Evolutionary conservation across 352 stramenopile species (phyloP), one percentile per base, ranked within the genome.

Genomic region (Globisporangium carolinianum): DNA sequence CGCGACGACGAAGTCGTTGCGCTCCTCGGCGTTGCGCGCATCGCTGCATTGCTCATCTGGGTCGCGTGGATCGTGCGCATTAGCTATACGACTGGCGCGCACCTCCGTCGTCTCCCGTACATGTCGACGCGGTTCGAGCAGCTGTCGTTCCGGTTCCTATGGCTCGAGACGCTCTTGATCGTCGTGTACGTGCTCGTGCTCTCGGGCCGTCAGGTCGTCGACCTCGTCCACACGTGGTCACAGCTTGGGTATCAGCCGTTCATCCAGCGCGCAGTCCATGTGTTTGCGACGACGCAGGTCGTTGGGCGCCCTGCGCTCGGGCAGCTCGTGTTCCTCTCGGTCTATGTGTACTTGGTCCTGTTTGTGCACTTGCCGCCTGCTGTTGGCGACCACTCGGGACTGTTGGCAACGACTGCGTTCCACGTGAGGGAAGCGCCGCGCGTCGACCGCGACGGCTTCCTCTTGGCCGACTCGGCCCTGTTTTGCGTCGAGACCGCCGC

Each of bases 401-500:
- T 91, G 36, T 57, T 91, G 3, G 66, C 59, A 11, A 83, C 82
- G 3, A 91, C 83, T n/a, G 76, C 80, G 17, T 89, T 88, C 45
- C 75, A 91, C 41, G 71, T 92, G 10, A 66, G 91, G 53, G 79
- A 91, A 47, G 73, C 71, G 24, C 75, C 79, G 51, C 71, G 74
- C 12, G 55, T 86, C 18, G 76, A 89, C 42, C 70, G 69, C 12
- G 88, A 87, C 17, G 77, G 78, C 36, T 88, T 86, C 41, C 60
- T 88, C 2, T 76, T 76, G 4, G 66, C 82, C 2, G 75, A 91
- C 50, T 87, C 79, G 8, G 85, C 87, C 58, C 63, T 95, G 11
- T 95, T 96, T 61, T 96, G 87, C 55, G 83, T 96, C 35, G 83
- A 96, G 69, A 92, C 87, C 2, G 78, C 87, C 14, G 72, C 72